Base-by-base conservation (phyloP, 768 basidiomycete species). In the Suillus hirtellus region DNA sequence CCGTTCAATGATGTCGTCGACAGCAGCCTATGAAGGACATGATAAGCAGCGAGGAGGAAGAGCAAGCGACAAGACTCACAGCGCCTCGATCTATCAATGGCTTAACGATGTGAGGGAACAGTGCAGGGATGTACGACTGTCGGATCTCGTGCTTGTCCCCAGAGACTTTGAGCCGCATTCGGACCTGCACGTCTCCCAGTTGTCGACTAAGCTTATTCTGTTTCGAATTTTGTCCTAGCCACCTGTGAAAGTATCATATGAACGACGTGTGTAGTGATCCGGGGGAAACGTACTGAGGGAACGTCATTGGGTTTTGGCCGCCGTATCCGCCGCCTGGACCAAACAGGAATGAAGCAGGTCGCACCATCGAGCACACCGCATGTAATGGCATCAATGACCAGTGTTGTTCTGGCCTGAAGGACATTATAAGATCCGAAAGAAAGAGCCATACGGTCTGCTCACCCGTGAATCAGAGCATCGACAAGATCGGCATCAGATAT, bases 191-290 rank as follows among this genome's bases (percentile, higher is more conserved):
- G 64, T 99, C 97, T 43, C 84, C 84, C 19, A 99, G 81, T 66
- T 91, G 89, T 43, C 96, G 84, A 61, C 73, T 80, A 0, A 98
- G 83, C 70, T 96, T 97, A 66, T 71, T 82, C 74, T 92, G 90
- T 71, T 96, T 96, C 63, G 97, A 99, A 75, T 99, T 99, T 72
- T 99, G 95, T 10, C 96, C 96, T 14, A 99, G 87, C 94, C 95
- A 99, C 71, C 96, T 98, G 68, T 97, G 69, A 3, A 47, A 31
- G 66, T 46, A 19, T 15, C 12, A 60, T 60, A 15, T 44, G 12
- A 53, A 9, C 60, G 52, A 60, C 43, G 44, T 63, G 17, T 59
- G 21, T 24, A 49, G 47, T 3, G 17, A 46, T 40, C 53, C 49
- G 27, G 24, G 43, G 31, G 66, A 50, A 3, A 82, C 90, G 61